Conservation (phyloP, 2,329 filamentous ascomycete species). For the Chaetomiaceae sp. region DNA sequence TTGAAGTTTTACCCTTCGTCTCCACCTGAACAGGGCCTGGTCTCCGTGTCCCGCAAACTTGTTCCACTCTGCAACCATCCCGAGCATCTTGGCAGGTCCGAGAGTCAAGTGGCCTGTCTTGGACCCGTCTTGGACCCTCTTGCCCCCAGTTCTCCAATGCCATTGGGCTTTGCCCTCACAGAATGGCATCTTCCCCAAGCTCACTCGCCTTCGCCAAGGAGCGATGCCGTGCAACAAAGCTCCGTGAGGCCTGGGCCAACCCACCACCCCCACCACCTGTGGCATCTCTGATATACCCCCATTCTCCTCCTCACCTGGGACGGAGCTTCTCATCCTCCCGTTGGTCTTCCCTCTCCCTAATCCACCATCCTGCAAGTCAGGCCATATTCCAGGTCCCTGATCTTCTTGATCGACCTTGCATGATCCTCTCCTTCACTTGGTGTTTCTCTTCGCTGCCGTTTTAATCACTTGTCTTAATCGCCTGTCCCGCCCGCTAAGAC, state of each 20-base stretch:
- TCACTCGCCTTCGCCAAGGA: background rate
- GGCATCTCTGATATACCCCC: background rate
- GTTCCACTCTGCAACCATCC: background rate
- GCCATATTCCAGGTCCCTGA: slow-evolving; percentile 17
- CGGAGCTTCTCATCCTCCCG: slow-evolving; percentile 1
- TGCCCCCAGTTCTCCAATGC: background rate
- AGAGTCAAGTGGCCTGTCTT: background rate
- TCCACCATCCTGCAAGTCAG: slow-evolving; percentile 16
- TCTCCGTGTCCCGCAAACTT: background rate
- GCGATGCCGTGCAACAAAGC: background rate
- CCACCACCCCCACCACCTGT: too few relatives aligned
- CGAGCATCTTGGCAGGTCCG: background rate
- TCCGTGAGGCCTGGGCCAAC: background rate
- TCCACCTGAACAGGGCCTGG: too few relatives aligned
- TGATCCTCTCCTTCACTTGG: slow-evolving; percentile 2
- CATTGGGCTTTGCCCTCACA: slow-evolving; percentile 10
- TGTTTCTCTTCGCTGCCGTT: slow-evolving; percentile 12
- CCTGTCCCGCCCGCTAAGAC: slow-evolving; percentile 8
- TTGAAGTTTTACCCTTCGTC: background rate
- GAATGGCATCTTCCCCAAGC: background rate
- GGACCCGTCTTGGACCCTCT: too few relatives aligned
- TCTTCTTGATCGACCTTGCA: slow-evolving; percentile 23
- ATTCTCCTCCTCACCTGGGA: background rate
- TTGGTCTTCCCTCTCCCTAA: background rate
- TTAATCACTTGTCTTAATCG: too few relatives aligned